Percentiles rank a stretch among this genome's conserved stretches.
Conservation (phyloP, 176 grass and related monocot species). For the Stipa capillata region DNA sequence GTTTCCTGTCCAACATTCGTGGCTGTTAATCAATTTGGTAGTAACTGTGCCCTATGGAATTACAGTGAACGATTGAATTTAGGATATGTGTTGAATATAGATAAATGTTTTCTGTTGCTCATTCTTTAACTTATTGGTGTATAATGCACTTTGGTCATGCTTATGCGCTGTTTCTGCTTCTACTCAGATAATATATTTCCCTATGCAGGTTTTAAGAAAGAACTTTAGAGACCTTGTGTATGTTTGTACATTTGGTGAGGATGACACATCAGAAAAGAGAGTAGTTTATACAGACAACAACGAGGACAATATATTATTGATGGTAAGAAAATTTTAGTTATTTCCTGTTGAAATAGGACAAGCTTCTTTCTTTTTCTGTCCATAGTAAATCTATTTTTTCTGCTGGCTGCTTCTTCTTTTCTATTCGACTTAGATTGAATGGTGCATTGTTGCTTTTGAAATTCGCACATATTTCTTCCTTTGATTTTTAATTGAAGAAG, state of each 20-base stretch:
- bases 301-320: slow-evolving; percentile 56
- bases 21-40: slow-evolving; percentile 10
- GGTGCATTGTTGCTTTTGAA: not conserved
- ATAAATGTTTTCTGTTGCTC: not conserved
- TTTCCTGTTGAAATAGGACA: not conserved
- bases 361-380: not conserved
- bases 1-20: not conserved
- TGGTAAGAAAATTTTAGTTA: slow-evolving; percentile 39
- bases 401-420: not conserved
- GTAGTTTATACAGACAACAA: slow-evolving; percentile 60
- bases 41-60: not conserved
- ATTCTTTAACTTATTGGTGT: not conserved
- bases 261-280: slow-evolving; percentile 47
- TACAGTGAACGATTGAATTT: not conserved
- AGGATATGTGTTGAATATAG: not conserved
- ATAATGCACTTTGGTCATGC: not conserved
- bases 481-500: not conserved
- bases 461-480: not conserved
- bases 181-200: slow-evolving; percentile 23
- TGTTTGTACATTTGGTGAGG: slow-evolving; percentile 46
- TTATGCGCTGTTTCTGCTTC: not conserved
- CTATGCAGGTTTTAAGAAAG: slow-evolving; percentile 68
- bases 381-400: not conserved
- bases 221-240: slow-evolving; percentile 72
- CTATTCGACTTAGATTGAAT: slow-evolving; percentile 7